Conservation (phyloP, 148 eudicot genomes). For the Persicaria tinctoria region DNA sequence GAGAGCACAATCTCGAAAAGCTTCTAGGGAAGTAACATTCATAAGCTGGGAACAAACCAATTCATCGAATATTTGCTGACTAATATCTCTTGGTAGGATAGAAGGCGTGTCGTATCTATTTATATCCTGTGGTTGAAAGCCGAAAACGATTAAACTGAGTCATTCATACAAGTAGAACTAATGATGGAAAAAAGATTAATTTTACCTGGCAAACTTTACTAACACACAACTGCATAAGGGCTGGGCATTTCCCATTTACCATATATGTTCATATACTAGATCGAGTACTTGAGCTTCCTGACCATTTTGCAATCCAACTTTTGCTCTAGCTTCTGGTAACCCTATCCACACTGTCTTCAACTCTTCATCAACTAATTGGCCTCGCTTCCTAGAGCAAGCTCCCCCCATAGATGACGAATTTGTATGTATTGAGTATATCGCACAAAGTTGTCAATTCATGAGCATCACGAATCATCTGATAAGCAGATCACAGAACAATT, state of each 20-base stretch:
- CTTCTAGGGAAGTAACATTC: slow-evolving; percentile 31
- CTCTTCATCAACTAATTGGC: slow-evolving; percentile 35
- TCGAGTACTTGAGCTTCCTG: slow-evolving; percentile 39
- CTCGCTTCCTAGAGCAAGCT: slow-evolving; percentile 64
- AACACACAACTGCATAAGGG: slow-evolving; percentile 61
- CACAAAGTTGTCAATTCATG: background rate
- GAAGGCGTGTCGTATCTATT: slow-evolving; percentile 33
- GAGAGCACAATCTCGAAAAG: slow-evolving; percentile 69
- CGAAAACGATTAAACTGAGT: background rate
- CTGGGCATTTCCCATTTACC: slow-evolving; percentile 31
- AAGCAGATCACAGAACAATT: background rate
- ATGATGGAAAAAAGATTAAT: background rate
- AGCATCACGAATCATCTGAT: background rate
- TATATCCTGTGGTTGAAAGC: slow-evolving; percentile 38
- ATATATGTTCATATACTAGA: slow-evolving; percentile 22
- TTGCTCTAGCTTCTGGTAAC: slow-evolving; percentile 42
- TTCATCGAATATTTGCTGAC: slow-evolving; percentile 56
- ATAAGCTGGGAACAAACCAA: slow-evolving; percentile 39
- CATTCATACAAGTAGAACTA: background rate
- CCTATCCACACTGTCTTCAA: slow-evolving; percentile 35
- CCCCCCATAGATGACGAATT: slow-evolving; percentile 39
- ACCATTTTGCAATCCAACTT: slow-evolving; percentile 71
- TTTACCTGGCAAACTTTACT: slow-evolving; percentile 41
- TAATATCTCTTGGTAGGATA: slow-evolving; percentile 63
- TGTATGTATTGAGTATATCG: background rate